phyloP scores from a whole-genome alignment of 495 filamentous ascomycete species.

The Aspergillus asperescens region DNA sequence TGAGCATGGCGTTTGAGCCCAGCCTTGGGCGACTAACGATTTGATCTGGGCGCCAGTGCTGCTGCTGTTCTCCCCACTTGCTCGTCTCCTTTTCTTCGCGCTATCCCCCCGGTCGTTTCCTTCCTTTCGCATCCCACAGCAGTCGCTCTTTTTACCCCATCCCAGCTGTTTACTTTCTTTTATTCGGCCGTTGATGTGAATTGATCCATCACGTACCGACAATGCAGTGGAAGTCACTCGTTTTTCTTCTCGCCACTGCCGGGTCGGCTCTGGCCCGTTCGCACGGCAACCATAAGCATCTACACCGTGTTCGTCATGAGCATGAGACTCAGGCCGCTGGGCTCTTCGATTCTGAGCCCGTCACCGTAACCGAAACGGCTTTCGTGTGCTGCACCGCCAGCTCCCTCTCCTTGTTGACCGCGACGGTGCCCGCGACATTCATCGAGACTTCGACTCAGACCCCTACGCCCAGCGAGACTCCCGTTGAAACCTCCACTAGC shows the following conservation, averaged over 20 bases:
- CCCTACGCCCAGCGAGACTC: not conserved
- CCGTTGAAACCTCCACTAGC: not conserved
- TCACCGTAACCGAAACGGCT: slow-evolving; percentile 28
- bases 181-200: slow-evolving; percentile 3
- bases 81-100: not conserved
- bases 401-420: not conserved
- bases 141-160: slow-evolving; percentile 8
- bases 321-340: slow-evolving; percentile 11
- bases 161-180: slow-evolving; percentile 3
- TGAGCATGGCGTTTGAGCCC: slow-evolving; percentile 2
- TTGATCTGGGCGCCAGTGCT: slow-evolving; percentile 6
- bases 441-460: not conserved
- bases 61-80: not conserved
- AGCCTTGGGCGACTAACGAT: slow-evolving; percentile 3
- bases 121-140: not conserved
- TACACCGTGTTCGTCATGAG: slow-evolving; percentile 18
- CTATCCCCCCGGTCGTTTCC: not conserved
- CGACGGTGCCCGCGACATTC: not conserved
- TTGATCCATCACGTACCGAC: slow-evolving; percentile 8
- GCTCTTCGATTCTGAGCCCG: slow-evolving; percentile 17
- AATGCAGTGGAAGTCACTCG: slow-evolving; percentile 29
- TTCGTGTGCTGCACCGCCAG: slow-evolving; percentile 11
- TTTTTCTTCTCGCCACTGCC: slow-evolving; percentile 20
- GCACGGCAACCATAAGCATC: slow-evolving; percentile 21
- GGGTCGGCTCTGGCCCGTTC: slow-evolving; percentile 22